Evolutionary conservation across 768 basidiomycete genomes (phyloP).

Genomic region (Russula virescens): DNA sequence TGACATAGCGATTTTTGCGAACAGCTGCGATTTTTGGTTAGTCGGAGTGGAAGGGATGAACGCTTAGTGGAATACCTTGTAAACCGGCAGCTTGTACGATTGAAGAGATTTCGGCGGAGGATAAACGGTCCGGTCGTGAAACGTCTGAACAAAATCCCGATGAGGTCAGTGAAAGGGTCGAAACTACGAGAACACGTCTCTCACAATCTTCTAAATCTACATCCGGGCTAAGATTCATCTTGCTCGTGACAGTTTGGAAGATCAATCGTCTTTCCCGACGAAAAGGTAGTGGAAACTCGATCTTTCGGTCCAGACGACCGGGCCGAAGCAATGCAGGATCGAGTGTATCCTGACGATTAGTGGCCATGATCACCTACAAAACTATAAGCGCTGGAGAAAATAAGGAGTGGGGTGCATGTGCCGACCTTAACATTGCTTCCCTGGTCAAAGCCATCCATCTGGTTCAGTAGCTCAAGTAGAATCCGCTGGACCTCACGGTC

Average conservation of each 20-base stretch:
- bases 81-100: constrained; percentile 96
- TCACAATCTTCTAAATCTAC: constrained; percentile 97
- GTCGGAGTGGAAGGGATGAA: background rate
- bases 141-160: constrained; percentile 58
- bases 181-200: constrained; percentile 31
- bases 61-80: constrained; percentile 54
- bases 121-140: constrained; percentile 91
- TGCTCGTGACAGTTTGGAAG: constrained; percentile 94
- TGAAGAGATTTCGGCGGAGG: constrained; percentile 91
- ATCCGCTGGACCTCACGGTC: constrained; percentile 99
- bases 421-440: constrained; percentile 94
- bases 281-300: constrained; percentile 94
- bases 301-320: constrained; percentile 96
- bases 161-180: background rate
- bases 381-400: background rate
- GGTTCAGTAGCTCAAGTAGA: constrained; percentile 90
- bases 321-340: constrained; percentile 97
- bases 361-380: constrained; percentile 95
- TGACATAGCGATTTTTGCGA: constrained; percentile 96
- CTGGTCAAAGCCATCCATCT: constrained; percentile 99
- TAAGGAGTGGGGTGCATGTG: background rate
- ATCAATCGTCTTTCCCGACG: constrained; percentile 93
- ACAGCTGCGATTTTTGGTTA: constrained; percentile 55
- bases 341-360: constrained; percentile 95
- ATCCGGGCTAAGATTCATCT: constrained; percentile 98